Conservation (phyloP, 257 asterid species). For the Solanum sparsipilum region DNA sequence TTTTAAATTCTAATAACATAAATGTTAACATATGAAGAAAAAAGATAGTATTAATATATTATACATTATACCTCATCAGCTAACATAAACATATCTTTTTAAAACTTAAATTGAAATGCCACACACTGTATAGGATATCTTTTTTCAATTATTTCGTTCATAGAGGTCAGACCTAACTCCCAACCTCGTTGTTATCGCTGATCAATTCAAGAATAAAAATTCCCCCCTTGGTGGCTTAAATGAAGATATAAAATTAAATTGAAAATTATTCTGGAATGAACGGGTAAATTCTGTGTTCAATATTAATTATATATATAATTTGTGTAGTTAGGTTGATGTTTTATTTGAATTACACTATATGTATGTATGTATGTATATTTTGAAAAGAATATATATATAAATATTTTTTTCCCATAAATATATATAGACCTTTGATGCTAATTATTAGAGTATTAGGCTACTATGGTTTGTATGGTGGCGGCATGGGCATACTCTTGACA, state of each 20-base stretch:
- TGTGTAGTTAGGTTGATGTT: no score
- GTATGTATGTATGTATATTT: not conserved
- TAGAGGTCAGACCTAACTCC: not conserved
- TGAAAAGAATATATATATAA: not conserved
- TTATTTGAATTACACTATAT: no score
- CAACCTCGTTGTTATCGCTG: not conserved
- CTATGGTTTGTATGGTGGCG: conserved; percentile 17
- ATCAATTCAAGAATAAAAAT: not conserved
- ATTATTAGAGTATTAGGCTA: no score
- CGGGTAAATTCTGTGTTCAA: not conserved
- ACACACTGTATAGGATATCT: not conserved
- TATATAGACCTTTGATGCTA: not conserved
- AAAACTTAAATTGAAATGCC: no score
- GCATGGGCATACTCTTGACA: conserved; percentile 24
- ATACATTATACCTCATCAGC: no score
- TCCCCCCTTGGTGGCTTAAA: not conserved
- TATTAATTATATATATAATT: not conserved
- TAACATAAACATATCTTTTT: no score
- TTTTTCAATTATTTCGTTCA: not conserved
- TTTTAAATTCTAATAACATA: not conserved
- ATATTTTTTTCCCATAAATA: no score
- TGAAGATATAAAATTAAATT: no score
- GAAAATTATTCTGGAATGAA: not conserved
- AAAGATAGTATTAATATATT: not conserved
- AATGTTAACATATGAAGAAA: not conserved